Evolutionary conservation across 352 stramenopile genomes (phyloP).

Genomic region (Phytophthora parvispora): DNA sequence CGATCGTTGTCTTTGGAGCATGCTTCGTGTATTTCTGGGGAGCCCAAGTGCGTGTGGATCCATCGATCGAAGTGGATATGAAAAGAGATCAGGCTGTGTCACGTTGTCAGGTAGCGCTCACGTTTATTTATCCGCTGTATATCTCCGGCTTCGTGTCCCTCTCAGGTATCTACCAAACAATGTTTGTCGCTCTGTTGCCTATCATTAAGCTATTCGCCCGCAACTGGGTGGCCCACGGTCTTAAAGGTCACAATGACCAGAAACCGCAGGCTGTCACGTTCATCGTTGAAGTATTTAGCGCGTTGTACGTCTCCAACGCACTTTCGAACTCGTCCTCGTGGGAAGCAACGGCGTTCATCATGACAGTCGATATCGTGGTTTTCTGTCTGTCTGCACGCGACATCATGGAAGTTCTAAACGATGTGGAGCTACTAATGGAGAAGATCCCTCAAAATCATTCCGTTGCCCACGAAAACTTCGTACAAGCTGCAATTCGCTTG

Average conservation of each 20-base stretch:
- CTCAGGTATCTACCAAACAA: background rate
- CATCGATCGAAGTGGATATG: background rate
- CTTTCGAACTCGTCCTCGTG: background rate
- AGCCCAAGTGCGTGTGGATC: background rate
- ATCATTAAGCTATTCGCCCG: background rate
- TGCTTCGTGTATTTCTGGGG: background rate
- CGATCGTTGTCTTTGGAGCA: background rate
- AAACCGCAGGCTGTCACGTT: slow-evolving; percentile 8
- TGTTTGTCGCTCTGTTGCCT: background rate
- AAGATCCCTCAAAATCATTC: slow-evolving; percentile 10
- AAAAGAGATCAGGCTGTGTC: background rate
- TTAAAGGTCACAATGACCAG: background rate
- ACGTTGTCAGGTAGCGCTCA: background rate
- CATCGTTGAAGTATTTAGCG: slow-evolving; percentile 15
- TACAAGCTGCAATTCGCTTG: slow-evolving; percentile 11
- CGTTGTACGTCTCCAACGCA: background rate
- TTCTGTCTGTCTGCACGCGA: slow-evolving; percentile 5
- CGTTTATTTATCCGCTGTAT: background rate
- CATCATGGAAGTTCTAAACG: slow-evolving; percentile 3
- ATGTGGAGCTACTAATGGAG: slow-evolving; percentile 12
- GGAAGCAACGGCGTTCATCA: background rate
- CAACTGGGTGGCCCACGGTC: slow-evolving; percentile 1
- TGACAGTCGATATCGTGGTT: background rate
- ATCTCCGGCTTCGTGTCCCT: background rate
- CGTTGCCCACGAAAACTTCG: background rate